Evolutionary conservation across 1,284 basidiomycete genomes (phyloP), one percentile per base, ranked within the genome.

Genomic region (Heliocybe sulcata): DNA sequence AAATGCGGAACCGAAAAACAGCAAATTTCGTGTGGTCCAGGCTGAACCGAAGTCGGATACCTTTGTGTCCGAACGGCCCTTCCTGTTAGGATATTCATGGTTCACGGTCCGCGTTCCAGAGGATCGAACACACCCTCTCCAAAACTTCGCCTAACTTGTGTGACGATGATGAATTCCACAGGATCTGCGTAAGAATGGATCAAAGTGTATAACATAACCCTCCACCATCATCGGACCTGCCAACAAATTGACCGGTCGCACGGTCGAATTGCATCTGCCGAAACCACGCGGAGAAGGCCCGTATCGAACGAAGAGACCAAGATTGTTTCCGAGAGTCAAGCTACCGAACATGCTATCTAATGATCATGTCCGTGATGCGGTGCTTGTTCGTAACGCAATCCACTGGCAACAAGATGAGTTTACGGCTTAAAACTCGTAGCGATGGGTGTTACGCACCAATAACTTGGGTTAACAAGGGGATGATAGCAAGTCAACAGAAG

Each of bases 321-420:
- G 29, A 42, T 42, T n/a, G 38, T 42, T n/a, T 42, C 19, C 3
- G 4, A n/a, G n/a, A 42, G 38, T 6, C 38, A 16, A n/a, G 38
- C 6, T 42, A 42, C 19, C 16, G 19, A 42, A n/a, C 16, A 42
- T 42, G 38, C 38, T 42, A 31, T 31, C 47, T 49, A 49, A 16
- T 49, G 20, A 29, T 49, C 20, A 22, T 47, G 74, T 47, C 67
- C 71, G 58, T 79, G 74, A 64, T 83, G 79, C 33, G 70, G 73
- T 16, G 75, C 81, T 65, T 85, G 82, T 68, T 88, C 81, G 67
- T 89, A 96, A 54, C 87, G 88, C 56, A 94, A 77, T 45, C 93
- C 93, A 65, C 93, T 95, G 64, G 35, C 54, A 35, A 57, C 29
- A 12, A 35, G 52, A 20, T 45, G 58, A 51, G 50, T 56, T 55